These are phyloP conservation scores for Pseudocercospora macadamiae DNA, from an alignment of 2,329 filamentous ascomycete genomes.

Conservation along the genomic window DNA sequence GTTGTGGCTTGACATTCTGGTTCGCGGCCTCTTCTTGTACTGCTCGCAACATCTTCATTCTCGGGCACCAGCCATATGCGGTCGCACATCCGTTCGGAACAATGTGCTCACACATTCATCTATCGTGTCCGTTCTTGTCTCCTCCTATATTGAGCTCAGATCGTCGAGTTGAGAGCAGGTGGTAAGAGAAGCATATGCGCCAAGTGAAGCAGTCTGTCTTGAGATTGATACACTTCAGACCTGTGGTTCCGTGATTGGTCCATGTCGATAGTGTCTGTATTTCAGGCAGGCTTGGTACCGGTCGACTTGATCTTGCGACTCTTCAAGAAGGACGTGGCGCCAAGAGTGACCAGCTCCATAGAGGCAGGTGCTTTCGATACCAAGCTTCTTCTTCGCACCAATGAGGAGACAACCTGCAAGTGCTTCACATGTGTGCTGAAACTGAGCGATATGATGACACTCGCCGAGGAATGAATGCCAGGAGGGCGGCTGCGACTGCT, in stretches of 20 bases:
- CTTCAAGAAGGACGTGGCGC: not conserved
- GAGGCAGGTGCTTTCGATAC: not conserved
- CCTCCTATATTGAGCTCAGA: slow-evolving; percentile 14
- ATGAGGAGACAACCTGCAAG: not conserved
- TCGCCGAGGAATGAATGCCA: too few species aligned
- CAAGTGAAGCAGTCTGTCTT: slow-evolving; percentile 2
- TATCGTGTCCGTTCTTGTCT: slow-evolving; percentile 13
- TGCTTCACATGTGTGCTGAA: not conserved
- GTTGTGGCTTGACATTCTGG: too few species aligned
- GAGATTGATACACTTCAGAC: not conserved
- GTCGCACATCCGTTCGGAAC: not conserved
- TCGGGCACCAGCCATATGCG: not conserved
- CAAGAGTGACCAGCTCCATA: not conserved
- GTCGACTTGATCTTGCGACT: not conserved
- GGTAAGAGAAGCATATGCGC: slow-evolving; percentile 16
- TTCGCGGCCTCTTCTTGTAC: not conserved
- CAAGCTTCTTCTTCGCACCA: not conserved
- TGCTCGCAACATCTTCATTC: too few species aligned
- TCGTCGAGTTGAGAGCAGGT: slow-evolving; percentile 9
- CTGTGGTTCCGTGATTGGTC: not conserved
- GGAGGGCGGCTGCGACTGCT: too few species aligned
- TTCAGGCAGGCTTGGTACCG: not conserved
- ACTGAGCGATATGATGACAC: too few species aligned
- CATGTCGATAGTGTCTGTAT: not conserved
- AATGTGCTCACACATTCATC: not conserved